Conservation (phyloP, 352 stramenopile species). For the Globisporangium lucens region DNA sequence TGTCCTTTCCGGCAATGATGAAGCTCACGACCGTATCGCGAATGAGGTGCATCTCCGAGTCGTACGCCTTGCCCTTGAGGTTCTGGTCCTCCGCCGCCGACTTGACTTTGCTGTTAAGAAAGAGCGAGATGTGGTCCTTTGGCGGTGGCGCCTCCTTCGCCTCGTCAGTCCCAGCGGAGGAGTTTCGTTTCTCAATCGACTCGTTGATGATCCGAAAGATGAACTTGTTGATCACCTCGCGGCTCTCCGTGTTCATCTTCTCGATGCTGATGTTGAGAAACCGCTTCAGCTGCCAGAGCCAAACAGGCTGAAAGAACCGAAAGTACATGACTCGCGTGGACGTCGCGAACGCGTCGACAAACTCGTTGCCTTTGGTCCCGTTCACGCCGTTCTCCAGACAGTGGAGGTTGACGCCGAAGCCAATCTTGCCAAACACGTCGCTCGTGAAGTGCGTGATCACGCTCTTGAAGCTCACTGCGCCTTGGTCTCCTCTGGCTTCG, state of each 20-base stretch:
- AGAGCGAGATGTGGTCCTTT: too few relatives aligned
- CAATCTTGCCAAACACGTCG: constrained; percentile 72
- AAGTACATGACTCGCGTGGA: constrained; percentile 27
- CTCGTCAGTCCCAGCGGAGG: too few relatives aligned
- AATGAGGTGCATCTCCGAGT: constrained; percentile 1
- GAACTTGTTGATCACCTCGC: constrained; percentile 34
- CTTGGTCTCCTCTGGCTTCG: not conserved
- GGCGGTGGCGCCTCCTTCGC: too few relatives aligned
- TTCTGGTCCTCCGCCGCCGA: not conserved
- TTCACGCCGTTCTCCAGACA: not conserved
- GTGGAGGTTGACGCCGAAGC: constrained; percentile 59
- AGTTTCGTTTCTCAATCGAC: not conserved
- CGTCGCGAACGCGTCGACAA: not conserved
- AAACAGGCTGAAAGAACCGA: constrained; percentile 41
- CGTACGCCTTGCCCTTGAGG: not conserved
- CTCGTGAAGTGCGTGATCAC: constrained; percentile 58
- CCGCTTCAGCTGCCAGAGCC: constrained; percentile 49
- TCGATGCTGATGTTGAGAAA: constrained; percentile 39
- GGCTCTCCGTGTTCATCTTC: constrained; percentile 27
- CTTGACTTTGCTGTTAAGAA: too few relatives aligned
- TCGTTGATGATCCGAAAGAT: constrained; percentile 20
- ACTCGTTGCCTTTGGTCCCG: not conserved
- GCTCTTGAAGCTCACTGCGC: constrained; percentile 18
- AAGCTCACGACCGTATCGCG: constrained; percentile 80
- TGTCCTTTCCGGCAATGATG: constrained; percentile 71